phyloP scores from a whole-genome alignment of 2,329 filamentous ascomycete species.

The Cytospora chrysosperma region DNA sequence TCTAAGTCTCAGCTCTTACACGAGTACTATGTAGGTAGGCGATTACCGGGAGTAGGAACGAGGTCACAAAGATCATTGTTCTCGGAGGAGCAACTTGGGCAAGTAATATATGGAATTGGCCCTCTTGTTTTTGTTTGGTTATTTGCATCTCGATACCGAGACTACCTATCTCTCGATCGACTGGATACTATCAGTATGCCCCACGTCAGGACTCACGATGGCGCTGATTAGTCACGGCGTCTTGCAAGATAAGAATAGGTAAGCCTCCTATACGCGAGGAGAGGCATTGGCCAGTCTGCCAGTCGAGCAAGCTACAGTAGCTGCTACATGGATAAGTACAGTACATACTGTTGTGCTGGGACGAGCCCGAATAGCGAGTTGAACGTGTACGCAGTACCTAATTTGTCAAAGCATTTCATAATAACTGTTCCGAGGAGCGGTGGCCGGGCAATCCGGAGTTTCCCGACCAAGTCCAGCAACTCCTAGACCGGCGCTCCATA shows the following conservation, averaged over 20 bases:
- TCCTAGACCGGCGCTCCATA: slow-evolving; percentile 6
- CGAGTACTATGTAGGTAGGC: no score
- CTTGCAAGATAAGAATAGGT: slow-evolving; percentile 19
- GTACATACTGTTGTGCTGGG: not conserved
- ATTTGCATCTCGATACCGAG: not conserved
- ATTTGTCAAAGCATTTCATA: slow-evolving; percentile 22
- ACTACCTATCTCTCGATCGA: not conserved
- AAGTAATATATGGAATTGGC: no score
- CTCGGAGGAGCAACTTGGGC: not conserved
- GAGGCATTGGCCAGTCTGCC: slow-evolving; percentile 5
- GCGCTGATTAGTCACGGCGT: not conserved
- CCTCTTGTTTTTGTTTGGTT: not conserved
- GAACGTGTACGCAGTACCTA: not conserved
- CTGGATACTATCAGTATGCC: slow-evolving; percentile 10
- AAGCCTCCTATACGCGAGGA: not conserved
- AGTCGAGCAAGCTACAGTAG: not conserved
- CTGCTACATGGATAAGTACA: slow-evolving; percentile 1
- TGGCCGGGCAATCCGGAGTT: not conserved
- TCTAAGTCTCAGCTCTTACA: not conserved
- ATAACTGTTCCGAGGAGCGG: slow-evolving; percentile 18
- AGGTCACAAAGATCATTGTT: not conserved
- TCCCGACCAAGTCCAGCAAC: not conserved
- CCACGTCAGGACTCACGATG: slow-evolving; percentile 13
- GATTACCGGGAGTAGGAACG: no score
- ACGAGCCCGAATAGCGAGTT: not conserved